Evolutionary conservation across 2,329 filamentous ascomycete species (phyloP), one percentile per base, ranked within the genome.

Genomic region (Nemania sp.): DNA sequence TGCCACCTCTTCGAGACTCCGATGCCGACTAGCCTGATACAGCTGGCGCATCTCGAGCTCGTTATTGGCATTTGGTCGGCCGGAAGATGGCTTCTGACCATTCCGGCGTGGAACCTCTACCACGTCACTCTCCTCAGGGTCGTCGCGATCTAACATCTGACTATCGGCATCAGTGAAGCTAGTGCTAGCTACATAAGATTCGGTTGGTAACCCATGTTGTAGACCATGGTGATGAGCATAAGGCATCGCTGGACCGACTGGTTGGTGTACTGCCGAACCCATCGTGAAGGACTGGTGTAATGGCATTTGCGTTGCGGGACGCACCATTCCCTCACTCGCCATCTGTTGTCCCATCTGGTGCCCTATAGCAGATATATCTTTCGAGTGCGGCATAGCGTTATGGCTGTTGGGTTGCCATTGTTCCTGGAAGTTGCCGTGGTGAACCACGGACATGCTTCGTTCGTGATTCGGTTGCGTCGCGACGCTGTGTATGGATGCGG

Each of bases 11-110:
- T 89, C 87, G 27, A 95, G 80, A 32, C 81, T 85, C 35, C 92
- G 88, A 70, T 89, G 85, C 70, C 88, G 88, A 76, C 94, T 94
- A 64, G 86, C 83, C n/a, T 84, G 82, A 70, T 93, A 91, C 57
- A 95, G 84, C 75, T 93, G 90, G 51, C 92, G 87, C 86, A 95
- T 90, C 78, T 95, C 92, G 66, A 92, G 85, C 78, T 94, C 92
- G 74, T 94, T 94, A 71, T 93, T 93, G 2, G 92, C 91, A 70
- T 89, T 93, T 18, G 91, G 90, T 56, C 90, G 86, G 29, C 87
- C 85, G 8, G 85, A 82, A n/a, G 82, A 80, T 29, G 87, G 84
- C 78, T 88, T 91, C 38, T 85, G 80, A 45, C 85, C 83, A 27
- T 80, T 80, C 18, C 79, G 74, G 7, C 80, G 77, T 11, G 82